Conservation (phyloP, 371 early-diverging fungal species). For the Cokeromyces recurvatus region DNA sequence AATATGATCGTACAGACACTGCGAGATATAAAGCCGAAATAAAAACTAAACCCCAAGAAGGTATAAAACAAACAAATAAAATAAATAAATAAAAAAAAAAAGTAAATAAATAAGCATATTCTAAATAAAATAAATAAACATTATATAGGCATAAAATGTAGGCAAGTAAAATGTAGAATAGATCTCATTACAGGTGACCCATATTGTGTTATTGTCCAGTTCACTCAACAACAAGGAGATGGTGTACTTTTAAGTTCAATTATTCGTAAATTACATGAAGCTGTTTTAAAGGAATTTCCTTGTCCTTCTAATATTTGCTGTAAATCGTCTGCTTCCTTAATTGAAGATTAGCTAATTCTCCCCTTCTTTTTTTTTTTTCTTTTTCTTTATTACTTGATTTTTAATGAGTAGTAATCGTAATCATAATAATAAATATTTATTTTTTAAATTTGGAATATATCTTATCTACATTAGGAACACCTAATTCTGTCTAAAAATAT, state of each 20-base stretch:
- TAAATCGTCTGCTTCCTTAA: no score
- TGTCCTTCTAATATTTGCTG: no score
- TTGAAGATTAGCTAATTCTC: no score
- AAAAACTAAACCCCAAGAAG: slow-evolving; percentile 19
- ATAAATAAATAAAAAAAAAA: neutral
- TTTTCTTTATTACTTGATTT: neutral
- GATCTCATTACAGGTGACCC: slow-evolving; percentile 30
- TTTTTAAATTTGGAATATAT: slow-evolving; percentile 37
- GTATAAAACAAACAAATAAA: neutral
- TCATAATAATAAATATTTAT: neutral
- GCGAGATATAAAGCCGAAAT: slow-evolving; percentile 41
- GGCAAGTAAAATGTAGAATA: slow-evolving; percentile 44
- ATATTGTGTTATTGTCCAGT: slow-evolving; percentile 26
- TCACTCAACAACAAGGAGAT: slow-evolving; percentile 41
- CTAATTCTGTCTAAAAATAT: slow-evolving; percentile 42
- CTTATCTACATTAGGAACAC: slow-evolving; percentile 47
- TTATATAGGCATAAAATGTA: slow-evolving; percentile 8
- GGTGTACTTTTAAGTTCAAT: slow-evolving; percentile 16
- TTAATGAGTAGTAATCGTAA: neutral
- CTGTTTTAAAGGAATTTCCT: slow-evolving; percentile 17
- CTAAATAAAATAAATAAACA: neutral
- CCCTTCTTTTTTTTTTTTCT: no score
- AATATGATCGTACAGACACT: slow-evolving; percentile 27
- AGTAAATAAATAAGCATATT: neutral
- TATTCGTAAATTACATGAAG: slow-evolving; percentile 14